Base-by-base conservation (phyloP, 306 rosid species). In the Vigna nakashimae region DNA sequence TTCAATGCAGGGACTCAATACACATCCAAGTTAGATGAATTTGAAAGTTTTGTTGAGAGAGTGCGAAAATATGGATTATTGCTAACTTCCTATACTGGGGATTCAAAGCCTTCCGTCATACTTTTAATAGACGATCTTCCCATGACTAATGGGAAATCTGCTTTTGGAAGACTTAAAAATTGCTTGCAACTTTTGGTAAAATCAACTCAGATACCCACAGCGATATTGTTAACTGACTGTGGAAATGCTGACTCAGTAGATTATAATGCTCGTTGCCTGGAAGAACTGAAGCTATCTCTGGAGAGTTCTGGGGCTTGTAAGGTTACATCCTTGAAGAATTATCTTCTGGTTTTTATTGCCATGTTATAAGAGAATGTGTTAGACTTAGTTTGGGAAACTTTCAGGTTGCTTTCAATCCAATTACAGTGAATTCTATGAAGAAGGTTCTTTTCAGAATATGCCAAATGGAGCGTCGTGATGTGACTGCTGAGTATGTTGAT, bases 291-390 rank as follows among this genome's bases (percentile, higher is more conserved):
- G 80, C 84, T 63, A 50, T 88, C 87, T 81, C 93, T 95, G 26
- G 93, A 88, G 85, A 85, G 84, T 71, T 89, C 90, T 81, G 98
- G 98, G 87, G 98, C 98, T 87, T 88, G 93, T 91, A 95, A 95
- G 98, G 98, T 94, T 88, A 92, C 93, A 80, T 86, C 83, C 85
- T 85, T 83, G 74, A 80, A 72, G 72, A 83, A 38, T 74, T 77
- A 65, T 34, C 64, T 83, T 38, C 45, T 48, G 10, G 15, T 48
- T 63, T 68, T 76, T 59, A 17, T 65, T 48, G 45, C 56, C 64
- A 55, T 71, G 74, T 69, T 67, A 42, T 58, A 45, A 42, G 49
- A 34, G 79, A 79, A 75, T 68, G 72, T 65, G 20, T 58, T 14
- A 68, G 62, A 67, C 58, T 81, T 65, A 68, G 63, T 73, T 58